Evolutionary conservation across 257 asterid species (phyloP), one percentile per base, ranked within the genome.

Genomic region (Fraxinus americana): DNA sequence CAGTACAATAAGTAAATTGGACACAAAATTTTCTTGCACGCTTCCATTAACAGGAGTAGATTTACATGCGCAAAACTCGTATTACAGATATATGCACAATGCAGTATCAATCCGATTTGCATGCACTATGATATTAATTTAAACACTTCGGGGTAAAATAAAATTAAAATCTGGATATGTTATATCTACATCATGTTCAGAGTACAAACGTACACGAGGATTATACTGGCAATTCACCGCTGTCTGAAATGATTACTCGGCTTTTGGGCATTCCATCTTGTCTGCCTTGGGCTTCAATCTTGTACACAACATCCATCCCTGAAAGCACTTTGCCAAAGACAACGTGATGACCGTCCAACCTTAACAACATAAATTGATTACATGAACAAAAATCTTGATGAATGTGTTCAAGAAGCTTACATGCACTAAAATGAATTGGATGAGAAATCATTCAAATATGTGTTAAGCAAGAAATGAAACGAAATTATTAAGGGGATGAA

Each of bases 341-440:
- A 5, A 94, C 98, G 67, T 94, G 98, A 30, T 70, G 96, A 41
- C 92, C 97, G 21, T 94, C 97, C 97, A 94, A 89, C 98, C 98
- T 92, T 77, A 48, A 57, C 67, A 74, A 3, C 72, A 74, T 32
- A 21, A 71, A 77, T 8, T 34, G 72, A 73, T 38, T n/a, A 34
- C 69, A 71, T 21, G 12, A 59, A 59, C 14, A 59, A 12, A 59
- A 7, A 21, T n/a, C 13, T 57, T 8, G 12, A 57, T 9, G 48
- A 41, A 76, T 23, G 50, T 59, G 2, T 38, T 9, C 36, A 74
- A 12, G 35, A 35, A 50, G 14, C 54, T 35, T 7, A 23, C 32
- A 35, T 50, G 52, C 5, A 38, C 41, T 27, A 25, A 14, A 74
- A 38, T 10, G 21, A 8, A 43, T 34, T 32, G 45, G 45, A 63